Evolutionary conservation across 768 basidiomycete species (phyloP), one percentile per base, ranked within the genome.

Genomic region (Pleurotus tuber-regium): DNA sequence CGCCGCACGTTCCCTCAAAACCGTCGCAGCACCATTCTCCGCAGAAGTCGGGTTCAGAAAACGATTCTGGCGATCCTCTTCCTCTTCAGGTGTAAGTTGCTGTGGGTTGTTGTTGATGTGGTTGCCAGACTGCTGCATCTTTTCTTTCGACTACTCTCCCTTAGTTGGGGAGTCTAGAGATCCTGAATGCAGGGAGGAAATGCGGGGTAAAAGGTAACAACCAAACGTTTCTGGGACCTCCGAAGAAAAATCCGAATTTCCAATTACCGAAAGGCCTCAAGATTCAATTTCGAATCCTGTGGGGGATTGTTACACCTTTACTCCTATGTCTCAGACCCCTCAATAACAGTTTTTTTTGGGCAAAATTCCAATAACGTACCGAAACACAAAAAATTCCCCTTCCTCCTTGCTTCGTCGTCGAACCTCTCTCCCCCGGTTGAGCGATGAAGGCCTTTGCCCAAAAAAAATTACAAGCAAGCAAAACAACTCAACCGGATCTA

Each of bases 21-120:
- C 71, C 36, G 77, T 75, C 46, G 75, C 71, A 35, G 68, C 65
- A 41, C 73, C 71, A 43, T 78, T 76, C 50, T 74, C 70, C 39
- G 67, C 65, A 41, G 67, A 63, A 35, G 68, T 64, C 9, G 66
- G 49, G 50, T 64, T 65, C 50, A 79, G 76, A 64, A 86, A 84
- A 56, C 83, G 77, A 68, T 80, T 83, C 62, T 69, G 73, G 52
- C 84, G 79, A 66, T 84, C 84, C 55, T 75, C 72, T 43, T 83
- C 81, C 59, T 82, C 79, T 16, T 48, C 46, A 48, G 14, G 29
- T 31, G 21, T n/a, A 43, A 43, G 36, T 40, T 24, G 52, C 51
- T 30, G 56, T 36, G 38, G 31, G 63, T 57, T 48, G 57, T 35
- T 43, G 52, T 53, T 54, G 66, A 60, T 9, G 43, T 71, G 69